A percentile compares a stretch with the other conserved stretches of the same genome.
Evolutionary conservation across 345 rosid genomes (phyloP).

Genomic region (Triadica sebifera): DNA sequence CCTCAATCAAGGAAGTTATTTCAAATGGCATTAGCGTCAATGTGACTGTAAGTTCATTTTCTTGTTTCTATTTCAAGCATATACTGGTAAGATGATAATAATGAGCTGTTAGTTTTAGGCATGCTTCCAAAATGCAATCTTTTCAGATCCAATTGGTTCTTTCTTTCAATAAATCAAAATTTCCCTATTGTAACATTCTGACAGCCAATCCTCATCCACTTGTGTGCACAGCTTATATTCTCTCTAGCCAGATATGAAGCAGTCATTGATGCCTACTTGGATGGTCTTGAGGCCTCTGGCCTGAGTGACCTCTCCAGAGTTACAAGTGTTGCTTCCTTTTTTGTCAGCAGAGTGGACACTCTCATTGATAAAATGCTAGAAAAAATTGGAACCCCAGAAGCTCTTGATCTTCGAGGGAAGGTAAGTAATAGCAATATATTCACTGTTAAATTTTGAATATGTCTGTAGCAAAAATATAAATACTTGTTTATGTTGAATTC

Average conservation of each 20-base stretch:
- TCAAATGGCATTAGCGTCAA: slow-evolving; percentile 86
- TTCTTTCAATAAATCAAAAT: background rate
- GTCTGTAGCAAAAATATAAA: background rate
- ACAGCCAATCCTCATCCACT: slow-evolving; percentile 11
- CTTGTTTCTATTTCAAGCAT: background rate
- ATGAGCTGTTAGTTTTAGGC: background rate
- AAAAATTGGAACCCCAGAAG: slow-evolving; percentile 89
- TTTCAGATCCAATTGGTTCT: background rate
- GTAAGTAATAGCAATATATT: slow-evolving; percentile 31
- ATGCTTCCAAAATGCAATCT: background rate
- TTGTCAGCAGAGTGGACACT: slow-evolving; percentile 96
- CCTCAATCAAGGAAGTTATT: slow-evolving; percentile 90
- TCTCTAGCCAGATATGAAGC: slow-evolving; percentile 89
- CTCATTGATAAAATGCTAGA: slow-evolving; percentile 94
- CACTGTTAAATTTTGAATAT: background rate
- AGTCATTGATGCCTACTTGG: slow-evolving; percentile 95
- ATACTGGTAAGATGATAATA: background rate
- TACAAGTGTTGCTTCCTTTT: slow-evolving; percentile 98
- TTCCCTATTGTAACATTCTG: slow-evolving; percentile 3
- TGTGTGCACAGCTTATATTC: slow-evolving; percentile 76
- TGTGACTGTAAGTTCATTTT: slow-evolving; percentile 68
- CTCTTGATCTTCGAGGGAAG: slow-evolving; percentile 96
- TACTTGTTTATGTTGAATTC: slow-evolving; percentile 8
- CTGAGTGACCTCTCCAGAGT: slow-evolving; percentile 86
- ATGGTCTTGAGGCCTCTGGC: slow-evolving; percentile 98